Evolutionary conservation across 495 filamentous ascomycete species (phyloP), one percentile per base, ranked within the genome.

Genomic region (Aspergillus indologenus): DNA sequence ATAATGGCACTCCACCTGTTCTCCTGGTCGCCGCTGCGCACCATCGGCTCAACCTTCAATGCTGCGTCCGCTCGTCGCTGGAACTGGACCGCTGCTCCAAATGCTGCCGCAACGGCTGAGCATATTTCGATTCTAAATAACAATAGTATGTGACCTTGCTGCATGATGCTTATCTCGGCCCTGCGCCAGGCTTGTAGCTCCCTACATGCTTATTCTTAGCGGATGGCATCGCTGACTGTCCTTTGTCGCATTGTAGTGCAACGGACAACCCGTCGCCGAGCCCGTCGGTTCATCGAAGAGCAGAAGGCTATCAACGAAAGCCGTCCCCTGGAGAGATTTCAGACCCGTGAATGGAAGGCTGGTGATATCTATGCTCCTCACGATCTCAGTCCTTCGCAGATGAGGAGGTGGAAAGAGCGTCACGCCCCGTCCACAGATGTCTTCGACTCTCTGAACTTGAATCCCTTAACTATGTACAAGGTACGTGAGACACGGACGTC

Each of bases 321-420:
- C 57, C 65, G 68, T 46, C 65, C 62, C 21, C 52, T 80, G 46
- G 71, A 77, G 60, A 69, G 45, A 58, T 77, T 70, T 53, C 68
- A 75, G 51, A 63, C 69, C 22, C 71, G 90, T 52, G 78, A 81
- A 18, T 97, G 86, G 84, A 75, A 73, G 62, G 61, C 73, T 11
- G 94, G 94, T 67, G 92, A 96, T 70, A 79, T 95, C 48, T 97
- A 97, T 72, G 82, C 92, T 44, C 95, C 95, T 44, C 89, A 91
- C 70, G 94, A 98, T 78, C 74, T 98, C 54, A 86, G 82, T 57
- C 75, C 84, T 8, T 70, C 75, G 55, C 91, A 96, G 80, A 86
- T 87, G 84, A 75, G 69, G 70, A 90, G 89, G 74, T 88, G 84
- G 79, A 78, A 76, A 59, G 72, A 78, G 65, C 76, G 75, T 65